Conservation (phyloP, 345 rosid genomes). For the Streptanthus diversifolius region DNA sequence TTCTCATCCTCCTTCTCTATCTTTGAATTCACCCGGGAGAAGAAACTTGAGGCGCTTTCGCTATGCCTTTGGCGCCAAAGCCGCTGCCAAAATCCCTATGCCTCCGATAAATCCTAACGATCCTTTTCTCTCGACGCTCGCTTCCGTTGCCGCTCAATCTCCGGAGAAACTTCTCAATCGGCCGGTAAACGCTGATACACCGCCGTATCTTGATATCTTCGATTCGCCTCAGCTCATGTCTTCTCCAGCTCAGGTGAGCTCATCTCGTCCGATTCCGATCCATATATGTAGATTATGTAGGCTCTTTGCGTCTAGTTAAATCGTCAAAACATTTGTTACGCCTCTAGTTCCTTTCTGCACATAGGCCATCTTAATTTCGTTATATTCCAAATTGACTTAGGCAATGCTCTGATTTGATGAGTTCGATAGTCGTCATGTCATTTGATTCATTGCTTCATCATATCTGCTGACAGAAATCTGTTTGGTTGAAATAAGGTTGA, state of each 20-base stretch:
- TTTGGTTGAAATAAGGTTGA: slow-evolving; percentile 49
- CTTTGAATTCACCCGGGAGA: slow-evolving; percentile 32
- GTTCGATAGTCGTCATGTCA: neutral
- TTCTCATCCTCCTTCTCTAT: slow-evolving; percentile 26
- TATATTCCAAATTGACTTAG: neutral
- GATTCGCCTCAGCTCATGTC: slow-evolving; percentile 80
- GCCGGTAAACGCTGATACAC: slow-evolving; percentile 46
- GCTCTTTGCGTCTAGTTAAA: neutral
- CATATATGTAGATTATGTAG: neutral
- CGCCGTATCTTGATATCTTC: slow-evolving; percentile 71
- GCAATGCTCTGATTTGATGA: neutral
- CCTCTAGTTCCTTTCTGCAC: neutral
- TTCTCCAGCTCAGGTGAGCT: slow-evolving; percentile 63
- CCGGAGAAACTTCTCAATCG: slow-evolving; percentile 53
- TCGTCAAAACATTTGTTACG: neutral
- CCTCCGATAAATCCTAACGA: slow-evolving; percentile 77
- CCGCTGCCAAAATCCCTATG: slow-evolving; percentile 55
- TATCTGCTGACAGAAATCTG: neutral
- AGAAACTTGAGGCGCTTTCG: slow-evolving; percentile 32
- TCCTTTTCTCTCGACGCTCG: slow-evolving; percentile 61
- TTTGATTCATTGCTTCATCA: slow-evolving; percentile 5
- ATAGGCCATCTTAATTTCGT: neutral
- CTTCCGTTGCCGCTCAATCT: slow-evolving; percentile 55
- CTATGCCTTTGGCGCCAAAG: slow-evolving; percentile 36
- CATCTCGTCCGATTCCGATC: neutral